Conservation (phyloP, 106 monocot genomes). For the Chionographis japonica region DNA sequence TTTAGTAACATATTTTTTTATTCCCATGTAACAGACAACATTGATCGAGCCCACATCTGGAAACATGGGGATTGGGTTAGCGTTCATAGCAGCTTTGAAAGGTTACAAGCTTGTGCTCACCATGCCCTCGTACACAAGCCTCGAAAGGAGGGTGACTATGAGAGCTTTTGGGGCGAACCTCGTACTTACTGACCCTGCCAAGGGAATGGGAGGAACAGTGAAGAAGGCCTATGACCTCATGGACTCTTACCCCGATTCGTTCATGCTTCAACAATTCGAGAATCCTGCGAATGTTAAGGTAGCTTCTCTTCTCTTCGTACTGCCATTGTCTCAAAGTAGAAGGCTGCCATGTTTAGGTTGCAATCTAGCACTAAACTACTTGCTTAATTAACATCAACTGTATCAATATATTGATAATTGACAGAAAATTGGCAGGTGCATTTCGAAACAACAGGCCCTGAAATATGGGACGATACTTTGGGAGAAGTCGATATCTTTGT, state of each 20-base stretch:
- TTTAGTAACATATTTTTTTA: background rate
- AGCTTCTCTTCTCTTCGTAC: background rate
- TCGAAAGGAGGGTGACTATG: slow-evolving; percentile 90
- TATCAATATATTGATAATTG: too few relatives aligned
- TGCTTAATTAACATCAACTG: too few relatives aligned
- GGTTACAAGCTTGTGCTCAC: slow-evolving; percentile 88
- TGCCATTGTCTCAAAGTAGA: too few relatives aligned
- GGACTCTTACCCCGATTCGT: slow-evolving; percentile 55
- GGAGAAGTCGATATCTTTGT: slow-evolving; percentile 86
- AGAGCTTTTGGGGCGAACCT: slow-evolving; percentile 87
- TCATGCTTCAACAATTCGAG: slow-evolving; percentile 97
- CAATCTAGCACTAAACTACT: too few relatives aligned
- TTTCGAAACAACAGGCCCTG: slow-evolving; percentile 90
- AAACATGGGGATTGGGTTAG: slow-evolving; percentile 90
- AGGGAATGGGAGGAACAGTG: slow-evolving; percentile 95
- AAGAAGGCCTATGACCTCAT: slow-evolving; percentile 82
- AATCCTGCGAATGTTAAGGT: slow-evolving; percentile 94
- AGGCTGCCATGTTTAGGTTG: too few relatives aligned
- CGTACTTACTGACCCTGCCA: slow-evolving; percentile 89
- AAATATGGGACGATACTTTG: slow-evolving; percentile 82
- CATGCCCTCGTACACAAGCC: slow-evolving; percentile 96
- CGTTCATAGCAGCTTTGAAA: slow-evolving; percentile 82
- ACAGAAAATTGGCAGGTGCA: slow-evolving; percentile 40
- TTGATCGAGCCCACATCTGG: slow-evolving; percentile 96
- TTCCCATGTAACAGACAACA: slow-evolving; percentile 47